Evolutionary conservation across 176 grass and related monocot species (phyloP).

Genomic region (Poa pratensis): DNA sequence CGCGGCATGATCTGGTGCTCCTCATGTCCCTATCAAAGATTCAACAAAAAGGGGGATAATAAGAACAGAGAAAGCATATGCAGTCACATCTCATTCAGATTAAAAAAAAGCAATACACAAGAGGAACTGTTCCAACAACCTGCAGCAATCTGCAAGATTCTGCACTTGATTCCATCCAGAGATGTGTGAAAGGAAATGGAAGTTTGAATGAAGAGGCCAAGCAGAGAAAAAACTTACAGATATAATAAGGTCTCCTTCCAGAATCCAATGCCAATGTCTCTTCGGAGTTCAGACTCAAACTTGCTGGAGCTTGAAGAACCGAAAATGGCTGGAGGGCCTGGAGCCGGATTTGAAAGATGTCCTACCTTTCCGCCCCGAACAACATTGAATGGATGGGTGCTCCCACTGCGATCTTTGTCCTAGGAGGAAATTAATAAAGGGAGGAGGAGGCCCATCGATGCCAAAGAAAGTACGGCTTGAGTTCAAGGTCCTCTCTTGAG

Average conservation of each 20-base stretch:
- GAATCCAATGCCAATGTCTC: constrained; percentile 41
- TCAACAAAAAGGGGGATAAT: constrained; percentile 14
- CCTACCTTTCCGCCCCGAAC: constrained; percentile 36
- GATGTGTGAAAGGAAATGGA: constrained; percentile 6
- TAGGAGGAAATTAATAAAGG: constrained; percentile 39
- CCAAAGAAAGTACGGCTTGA: constrained; percentile 55
- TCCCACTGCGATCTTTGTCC: constrained; percentile 40
- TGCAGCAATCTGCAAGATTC: constrained; percentile 39
- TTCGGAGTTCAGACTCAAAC: neutral
- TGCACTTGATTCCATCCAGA: constrained; percentile 31
- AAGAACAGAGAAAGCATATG: constrained; percentile 28
- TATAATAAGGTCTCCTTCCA: constrained; percentile 29
- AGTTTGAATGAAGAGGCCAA: constrained; percentile 2
- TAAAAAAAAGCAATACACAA: constrained; percentile 2
- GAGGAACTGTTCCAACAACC: neutral
- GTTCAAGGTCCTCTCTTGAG: constrained; percentile 42
- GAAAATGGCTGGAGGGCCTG: constrained; percentile 20
- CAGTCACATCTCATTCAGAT: constrained; percentile 40
- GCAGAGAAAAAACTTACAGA: constrained; percentile 19
- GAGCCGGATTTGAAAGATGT: constrained; percentile 50
- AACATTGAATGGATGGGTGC: constrained; percentile 50
- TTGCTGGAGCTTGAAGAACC: constrained; percentile 36
- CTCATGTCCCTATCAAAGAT: constrained; percentile 53
- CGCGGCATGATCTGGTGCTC: constrained; percentile 38
- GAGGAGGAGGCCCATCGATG: constrained; percentile 47